Conservation (phyloP, 2,329 filamentous ascomycete genomes). For the Podosphaera leucotricha region DNA sequence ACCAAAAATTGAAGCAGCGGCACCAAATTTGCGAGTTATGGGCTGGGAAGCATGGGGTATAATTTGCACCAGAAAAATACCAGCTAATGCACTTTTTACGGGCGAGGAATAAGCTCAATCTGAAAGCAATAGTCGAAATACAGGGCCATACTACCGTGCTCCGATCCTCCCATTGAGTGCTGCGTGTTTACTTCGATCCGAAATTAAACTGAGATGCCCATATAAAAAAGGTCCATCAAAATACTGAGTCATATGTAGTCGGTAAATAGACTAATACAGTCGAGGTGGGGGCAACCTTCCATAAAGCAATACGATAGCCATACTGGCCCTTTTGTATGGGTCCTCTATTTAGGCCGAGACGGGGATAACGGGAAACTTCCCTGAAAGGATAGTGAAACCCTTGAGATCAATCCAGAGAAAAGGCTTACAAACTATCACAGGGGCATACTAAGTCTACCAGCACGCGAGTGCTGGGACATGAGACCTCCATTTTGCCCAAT, state of each 20-base stretch:
- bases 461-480: too few relatives aligned
- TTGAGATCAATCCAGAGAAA: background rate
- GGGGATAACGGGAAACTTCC: background rate
- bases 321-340: background rate
- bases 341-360: background rate
- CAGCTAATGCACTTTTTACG: conserved; percentile 1
- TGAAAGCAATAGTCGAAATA: background rate
- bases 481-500: background rate
- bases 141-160: background rate
- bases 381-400: background rate
- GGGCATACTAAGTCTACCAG: background rate
- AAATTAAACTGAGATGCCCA: background rate
- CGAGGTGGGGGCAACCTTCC: background rate
- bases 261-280: background rate
- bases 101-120: background rate
- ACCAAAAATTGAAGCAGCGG: too few relatives aligned
- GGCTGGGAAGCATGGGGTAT: too few relatives aligned
- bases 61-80: too few relatives aligned
- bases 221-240: background rate
- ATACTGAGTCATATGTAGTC: background rate
- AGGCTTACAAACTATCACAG: background rate
- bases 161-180: background rate
- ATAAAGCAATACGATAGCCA: background rate
- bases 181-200: background rate
- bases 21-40: too few relatives aligned